A percentile compares a stretch with the other conserved stretches of the same genome.
These are phyloP conservation scores for Phytophthora ohioensis DNA, from an alignment of 352 stramenopile genomes.

Conservation along the genomic window DNA sequence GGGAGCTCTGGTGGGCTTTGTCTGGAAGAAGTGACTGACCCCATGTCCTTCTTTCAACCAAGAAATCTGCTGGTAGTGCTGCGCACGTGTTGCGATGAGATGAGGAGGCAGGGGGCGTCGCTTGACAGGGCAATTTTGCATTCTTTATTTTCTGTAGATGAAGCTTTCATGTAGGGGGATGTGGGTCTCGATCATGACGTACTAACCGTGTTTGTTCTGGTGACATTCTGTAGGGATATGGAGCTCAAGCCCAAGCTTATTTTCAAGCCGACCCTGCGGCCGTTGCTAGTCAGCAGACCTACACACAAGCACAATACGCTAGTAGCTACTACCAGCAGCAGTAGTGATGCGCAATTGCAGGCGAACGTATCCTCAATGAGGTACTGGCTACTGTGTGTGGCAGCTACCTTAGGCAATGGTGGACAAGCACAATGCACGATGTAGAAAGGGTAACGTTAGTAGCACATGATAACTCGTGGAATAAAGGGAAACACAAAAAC, in stretches of 20 bases:
- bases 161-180: slow-evolving; percentile 30
- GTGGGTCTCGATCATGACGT: slow-evolving; percentile 1
- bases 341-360: slow-evolving; percentile 30
- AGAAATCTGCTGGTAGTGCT: slow-evolving; percentile 34
- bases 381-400: not conserved
- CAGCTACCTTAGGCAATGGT: not conserved
- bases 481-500: slow-evolving; percentile 19
- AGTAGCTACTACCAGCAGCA: slow-evolving; percentile 80
- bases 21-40: slow-evolving; percentile 35
- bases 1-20: slow-evolving; percentile 24
- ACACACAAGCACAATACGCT: slow-evolving; percentile 69
- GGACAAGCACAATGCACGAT: not conserved
- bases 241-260: slow-evolving; percentile 54
- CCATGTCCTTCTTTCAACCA: slow-evolving; percentile 43
- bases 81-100: slow-evolving; percentile 37
- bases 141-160: slow-evolving; percentile 35
- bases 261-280: slow-evolving; percentile 45
- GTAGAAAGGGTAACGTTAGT: not conserved
- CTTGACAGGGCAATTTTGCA: slow-evolving; percentile 41
- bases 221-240: slow-evolving; percentile 60
- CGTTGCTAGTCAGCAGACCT: slow-evolving; percentile 42
- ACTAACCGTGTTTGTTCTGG: slow-evolving; percentile 34
- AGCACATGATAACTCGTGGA: slow-evolving; percentile 10
- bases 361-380: not conserved
- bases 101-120: slow-evolving; percentile 36